Evolutionary conservation across 1,139 yeast genomes (phyloP), one percentile per base, ranked within the genome.

Genomic region (Hansenula lynferdii): DNA sequence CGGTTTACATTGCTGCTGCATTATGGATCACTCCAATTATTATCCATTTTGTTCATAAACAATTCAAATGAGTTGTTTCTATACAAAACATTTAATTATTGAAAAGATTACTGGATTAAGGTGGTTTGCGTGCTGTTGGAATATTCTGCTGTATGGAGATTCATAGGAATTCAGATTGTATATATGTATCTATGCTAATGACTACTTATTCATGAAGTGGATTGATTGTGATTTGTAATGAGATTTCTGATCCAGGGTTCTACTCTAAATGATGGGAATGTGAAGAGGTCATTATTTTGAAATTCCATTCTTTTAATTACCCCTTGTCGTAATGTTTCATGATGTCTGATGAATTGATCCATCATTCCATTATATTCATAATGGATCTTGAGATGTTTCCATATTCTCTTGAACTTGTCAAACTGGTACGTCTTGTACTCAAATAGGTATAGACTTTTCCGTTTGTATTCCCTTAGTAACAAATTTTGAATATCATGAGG

Each of bases 1-100:
- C 95, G 35, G 80, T 82, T 42, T 64, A 75, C 53, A 65, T 83
- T 45, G 95, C 94, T 41, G 81, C 82, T 47, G 81, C 85, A 30
- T 74, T 89, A 55, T 89, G 96, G 96, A 58, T 73, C 37, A 67
- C 85, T 41, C 90, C 90, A 50, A 70, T 82, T 40, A 64, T 78
- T 41, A 67, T 72, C 67, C 82, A 81, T 57, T 79, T 71, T 49
- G 60, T 77, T 53, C 77, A 69, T 62, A 81, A 68, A 59, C 80
- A 80, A 57, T 65, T 80, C 29, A 46, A 42, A 35, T 47, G 30
- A 31, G 15, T 21, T 9, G 15, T 16, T 31, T 6, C 10, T n/a
- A n/a, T n/a, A n/a, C n/a, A n/a, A n/a, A n/a, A n/a, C n/a, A n/a
- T n/a, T n/a, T n/a, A n/a, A n/a, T n/a, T n/a, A n/a, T n/a, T n/a